phyloP scores from a whole-genome alignment of 345 rosid genomes.

The Microthlaspi erraticum region DNA sequence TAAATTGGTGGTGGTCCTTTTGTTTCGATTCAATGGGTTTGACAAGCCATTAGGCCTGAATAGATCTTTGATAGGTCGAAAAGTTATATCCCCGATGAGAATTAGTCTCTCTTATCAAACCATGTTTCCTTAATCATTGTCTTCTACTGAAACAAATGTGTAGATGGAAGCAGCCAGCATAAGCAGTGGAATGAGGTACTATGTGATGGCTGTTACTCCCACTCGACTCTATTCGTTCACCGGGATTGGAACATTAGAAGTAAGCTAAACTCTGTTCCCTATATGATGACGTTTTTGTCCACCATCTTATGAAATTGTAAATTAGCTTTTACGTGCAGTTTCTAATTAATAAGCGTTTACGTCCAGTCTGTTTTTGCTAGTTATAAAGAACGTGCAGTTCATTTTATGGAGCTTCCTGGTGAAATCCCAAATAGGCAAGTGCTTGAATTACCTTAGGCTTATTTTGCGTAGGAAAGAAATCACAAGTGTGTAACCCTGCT shows the following conservation, averaged over 20 bases:
- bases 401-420: constrained; percentile 99
- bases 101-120: constrained; percentile 5
- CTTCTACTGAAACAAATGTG: constrained; percentile 31
- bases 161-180: constrained; percentile 94
- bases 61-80: neutral
- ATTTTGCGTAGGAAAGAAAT: constrained; percentile 26
- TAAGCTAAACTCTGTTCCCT: constrained; percentile 51
- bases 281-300: constrained; percentile 15
- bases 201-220: constrained; percentile 99
- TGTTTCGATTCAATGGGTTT: neutral
- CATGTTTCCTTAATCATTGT: constrained; percentile 9
- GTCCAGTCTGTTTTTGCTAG: constrained; percentile 84
- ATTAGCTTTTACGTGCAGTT: constrained; percentile 4
- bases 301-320: constrained; percentile 7
- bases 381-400: constrained; percentile 92
- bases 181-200: constrained; percentile 78
- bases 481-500: constrained; percentile 22
- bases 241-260: constrained; percentile 90
- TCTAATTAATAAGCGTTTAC: constrained; percentile 23
- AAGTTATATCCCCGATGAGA: neutral
- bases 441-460: constrained; percentile 24
- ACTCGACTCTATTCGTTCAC: constrained; percentile 96
- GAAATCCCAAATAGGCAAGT: constrained; percentile 97
- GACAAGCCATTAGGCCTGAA: neutral
- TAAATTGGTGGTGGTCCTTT: neutral